phyloP scores from a whole-genome alignment of 805 yeast genomes.

The Priceomyces fermenticarens region DNA sequence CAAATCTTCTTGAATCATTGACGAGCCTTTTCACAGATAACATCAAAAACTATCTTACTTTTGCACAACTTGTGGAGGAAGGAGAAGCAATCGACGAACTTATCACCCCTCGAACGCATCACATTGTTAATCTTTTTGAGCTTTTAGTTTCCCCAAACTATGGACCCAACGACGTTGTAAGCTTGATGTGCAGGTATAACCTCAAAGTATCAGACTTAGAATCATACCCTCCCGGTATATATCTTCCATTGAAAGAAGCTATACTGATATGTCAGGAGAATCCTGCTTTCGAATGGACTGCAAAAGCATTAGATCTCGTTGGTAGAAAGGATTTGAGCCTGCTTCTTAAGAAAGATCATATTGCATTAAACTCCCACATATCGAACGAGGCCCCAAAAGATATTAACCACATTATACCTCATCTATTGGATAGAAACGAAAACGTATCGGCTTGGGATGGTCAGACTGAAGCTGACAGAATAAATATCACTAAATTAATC shows the following conservation, averaged over 20 bases:
- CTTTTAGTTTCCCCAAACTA: slow-evolving; percentile 53
- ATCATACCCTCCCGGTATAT: slow-evolving; percentile 70
- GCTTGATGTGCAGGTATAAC: slow-evolving; percentile 56
- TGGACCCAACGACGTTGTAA: slow-evolving; percentile 53
- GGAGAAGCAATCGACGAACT: slow-evolving; percentile 53
- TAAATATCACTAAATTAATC: slow-evolving; percentile 64
- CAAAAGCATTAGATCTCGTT: slow-evolving; percentile 51
- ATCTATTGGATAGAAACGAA: slow-evolving; percentile 38
- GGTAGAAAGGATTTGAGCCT: slow-evolving; percentile 62
- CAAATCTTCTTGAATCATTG: slow-evolving; percentile 56
- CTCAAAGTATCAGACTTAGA: slow-evolving; percentile 54
- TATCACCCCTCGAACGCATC: slow-evolving; percentile 65
- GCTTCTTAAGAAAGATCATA: slow-evolving; percentile 18
- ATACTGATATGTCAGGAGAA: slow-evolving; percentile 51
- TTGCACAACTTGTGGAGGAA: slow-evolving; percentile 67
- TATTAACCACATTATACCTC: slow-evolving; percentile 41
- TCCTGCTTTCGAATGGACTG: slow-evolving; percentile 48
- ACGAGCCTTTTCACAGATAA: slow-evolving; percentile 44
- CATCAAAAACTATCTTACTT: slow-evolving; percentile 56
- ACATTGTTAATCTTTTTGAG: slow-evolving; percentile 60
- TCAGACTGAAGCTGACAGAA: slow-evolving; percentile 65
- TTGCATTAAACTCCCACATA: slow-evolving; percentile 4
- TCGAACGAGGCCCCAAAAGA: slow-evolving; percentile 16
- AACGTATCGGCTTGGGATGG: slow-evolving; percentile 63
- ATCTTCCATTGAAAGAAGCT: slow-evolving; percentile 63